Evolutionary conservation across 331 rosid species (phyloP).

Genomic region (Quercus tomentella): DNA sequence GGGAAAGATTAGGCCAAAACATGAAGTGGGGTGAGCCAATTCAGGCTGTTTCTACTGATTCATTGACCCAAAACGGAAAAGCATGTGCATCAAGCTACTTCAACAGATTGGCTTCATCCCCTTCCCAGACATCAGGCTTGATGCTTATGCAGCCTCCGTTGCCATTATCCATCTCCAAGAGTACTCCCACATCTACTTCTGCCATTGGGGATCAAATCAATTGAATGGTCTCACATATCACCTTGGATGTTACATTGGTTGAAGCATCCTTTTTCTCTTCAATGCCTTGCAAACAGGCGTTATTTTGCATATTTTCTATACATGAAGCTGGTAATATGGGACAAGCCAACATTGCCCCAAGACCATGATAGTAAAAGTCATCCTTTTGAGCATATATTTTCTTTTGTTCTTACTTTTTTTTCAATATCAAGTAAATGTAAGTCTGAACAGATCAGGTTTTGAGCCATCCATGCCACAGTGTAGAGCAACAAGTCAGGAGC

Average conservation of each 20-base stretch:
- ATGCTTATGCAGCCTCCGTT: slow-evolving; percentile 25
- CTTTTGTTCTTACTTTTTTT: neutral
- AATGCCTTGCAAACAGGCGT: neutral
- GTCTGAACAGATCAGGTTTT: neutral
- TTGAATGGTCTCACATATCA: neutral
- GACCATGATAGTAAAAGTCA: neutral
- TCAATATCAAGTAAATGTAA: neutral
- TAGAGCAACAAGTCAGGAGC: neutral
- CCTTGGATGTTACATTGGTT: neutral
- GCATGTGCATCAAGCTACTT: slow-evolving; percentile 9
- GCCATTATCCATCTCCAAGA: slow-evolving; percentile 30
- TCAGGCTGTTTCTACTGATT: slow-evolving; percentile 13
- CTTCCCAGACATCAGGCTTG: slow-evolving; percentile 20
- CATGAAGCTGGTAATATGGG: neutral
- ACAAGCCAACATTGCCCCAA: neutral
- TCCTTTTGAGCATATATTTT: neutral
- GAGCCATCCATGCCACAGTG: neutral
- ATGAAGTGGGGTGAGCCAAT: slow-evolving; percentile 7
- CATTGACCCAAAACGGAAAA: slow-evolving; percentile 23
- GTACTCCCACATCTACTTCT: slow-evolving; percentile 10
- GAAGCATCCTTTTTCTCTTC: neutral
- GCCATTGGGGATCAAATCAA: slow-evolving; percentile 16
- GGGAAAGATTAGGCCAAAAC: slow-evolving; percentile 22
- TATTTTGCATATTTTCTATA: neutral
- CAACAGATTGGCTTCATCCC: slow-evolving; percentile 16